These are phyloP conservation scores for Cordyceps tenuipes DNA, from an alignment of 2,329 filamentous ascomycete genomes.

Conservation along the genomic window DNA sequence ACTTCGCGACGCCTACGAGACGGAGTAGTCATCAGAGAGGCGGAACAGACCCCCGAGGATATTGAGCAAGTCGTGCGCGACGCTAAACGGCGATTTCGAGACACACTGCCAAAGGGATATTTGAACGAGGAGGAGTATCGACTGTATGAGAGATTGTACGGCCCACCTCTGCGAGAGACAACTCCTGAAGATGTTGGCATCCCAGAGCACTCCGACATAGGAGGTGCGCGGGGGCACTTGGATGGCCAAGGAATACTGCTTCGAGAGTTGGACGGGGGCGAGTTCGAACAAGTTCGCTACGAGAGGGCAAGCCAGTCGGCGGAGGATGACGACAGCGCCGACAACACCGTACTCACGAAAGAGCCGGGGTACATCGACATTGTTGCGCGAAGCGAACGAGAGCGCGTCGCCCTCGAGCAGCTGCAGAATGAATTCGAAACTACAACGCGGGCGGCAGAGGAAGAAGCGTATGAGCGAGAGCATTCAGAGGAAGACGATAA, in stretches of 20 bases:
- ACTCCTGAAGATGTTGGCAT: conserved; percentile 50
- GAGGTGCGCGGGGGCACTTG: conserved; percentile 15
- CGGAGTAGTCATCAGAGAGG: conserved; percentile 10
- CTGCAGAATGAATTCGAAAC: conserved; percentile 50
- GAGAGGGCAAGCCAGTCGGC: conserved; percentile 8
- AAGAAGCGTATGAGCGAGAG: conserved; percentile 20
- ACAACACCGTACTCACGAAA: conserved; percentile 15
- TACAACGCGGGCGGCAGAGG: conserved; percentile 28
- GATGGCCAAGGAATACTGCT: conserved; percentile 39
- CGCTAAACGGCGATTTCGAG: conserved; percentile 67
- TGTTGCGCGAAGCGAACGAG: conserved; percentile 45
- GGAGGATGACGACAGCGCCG: conserved; percentile 11
- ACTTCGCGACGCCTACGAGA: conserved; percentile 19
- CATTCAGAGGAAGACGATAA: conserved; percentile 26
- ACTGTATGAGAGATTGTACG: conserved; percentile 75
- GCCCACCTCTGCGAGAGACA: conserved; percentile 59
- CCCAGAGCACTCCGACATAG: conserved; percentile 32
- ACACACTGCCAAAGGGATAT: conserved; percentile 64
- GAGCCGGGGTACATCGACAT: conserved; percentile 35
- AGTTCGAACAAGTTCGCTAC: conserved; percentile 54
- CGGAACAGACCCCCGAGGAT: conserved; percentile 21
- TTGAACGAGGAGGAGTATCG: conserved; percentile 61
- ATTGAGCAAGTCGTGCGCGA: conserved; percentile 59
- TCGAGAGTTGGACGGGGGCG: conserved; percentile 46
- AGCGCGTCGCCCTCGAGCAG: conserved; percentile 45